Evolutionary conservation across 2,329 filamentous ascomycete species (phyloP), one percentile per base, ranked within the genome.

Genomic region (Emydomyces testavorans): DNA sequence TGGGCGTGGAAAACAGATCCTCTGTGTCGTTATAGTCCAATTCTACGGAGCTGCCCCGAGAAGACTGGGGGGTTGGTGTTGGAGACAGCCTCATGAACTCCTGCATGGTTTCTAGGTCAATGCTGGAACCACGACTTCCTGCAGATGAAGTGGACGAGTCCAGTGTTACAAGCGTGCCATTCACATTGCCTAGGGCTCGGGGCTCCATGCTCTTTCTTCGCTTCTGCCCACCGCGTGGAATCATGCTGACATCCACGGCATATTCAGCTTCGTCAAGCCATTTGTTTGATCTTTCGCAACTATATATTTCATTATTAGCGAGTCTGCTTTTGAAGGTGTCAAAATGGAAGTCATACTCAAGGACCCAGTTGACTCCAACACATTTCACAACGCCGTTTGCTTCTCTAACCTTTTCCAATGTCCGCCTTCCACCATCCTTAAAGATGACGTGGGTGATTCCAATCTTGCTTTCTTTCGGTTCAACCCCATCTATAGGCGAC

Each of bases 361-460:
- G 74, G 47, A 92, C 83, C 86, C 87, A 94, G 54, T 80, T 81
- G 39, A 93, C 83, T 42, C 87, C 87, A 48, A 94, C 86, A 65
- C 87, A 93, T 56, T 85, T 80, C 31, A 94, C 84, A 24, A 85
- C 72, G 4, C 85, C 85, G 11, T 77, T 74, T 32, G 78, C 80
- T 57, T 82, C 76, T 49, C 79, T 74, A 5, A 90, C 82, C 65
- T 88, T 93, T 60, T 56, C 82, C 54, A 94, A 66, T 0, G 87
- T 94, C 21, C 82, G 74, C 59, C 82, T 81, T 35, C 80, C 80
- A 38, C 88, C 88, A 59, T 94, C 88, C 63, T 94, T 94, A 71
- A 81, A 94, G 5, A 94, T 79, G 6, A 94, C 84, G 60, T 94
- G 88, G 0, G 87, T 94, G 57, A 94, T 85, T 4, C 82, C 83